Base-by-base conservation (phyloP, 352 stramenopile species). In the Phytophthora europaea region DNA sequence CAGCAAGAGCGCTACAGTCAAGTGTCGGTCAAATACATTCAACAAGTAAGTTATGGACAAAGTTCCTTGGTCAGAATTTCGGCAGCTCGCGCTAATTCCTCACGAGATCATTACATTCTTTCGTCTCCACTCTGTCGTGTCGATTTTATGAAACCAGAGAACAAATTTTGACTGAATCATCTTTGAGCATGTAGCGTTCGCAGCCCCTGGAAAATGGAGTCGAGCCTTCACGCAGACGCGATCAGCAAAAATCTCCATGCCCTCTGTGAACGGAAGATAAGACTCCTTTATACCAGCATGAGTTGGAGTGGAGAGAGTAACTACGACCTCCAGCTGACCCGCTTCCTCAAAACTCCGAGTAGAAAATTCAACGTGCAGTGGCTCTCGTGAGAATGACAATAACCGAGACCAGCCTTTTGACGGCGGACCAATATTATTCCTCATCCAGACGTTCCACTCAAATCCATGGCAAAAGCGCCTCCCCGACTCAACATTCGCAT, bases 381-480 rank as follows among this genome's bases (percentile, higher is more conserved):
- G 1, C 53, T 60, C 53, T 18, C 26, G 28, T 5, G 53, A 8
- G 31, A 45, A 47, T 10, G 53, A 33, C 2, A 50, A 20, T 43
- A 23, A 28, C 6, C 22, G 50, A 15, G 23, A 6, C 31, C 33
- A 18, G 2, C 54, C 40, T 53, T 31, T 31, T 45, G 34, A 20
- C 2, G 31, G 51, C 10, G 12, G 1, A 34, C 54, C 6, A 18
- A 38, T 38, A 10, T 26, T 43, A 3, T 22, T 34, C 34, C 67
- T 65, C 3, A 65, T 23, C 84, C 82, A 92, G 20, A 64, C 51
- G 3, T 62, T 26, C 8, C 40, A 52, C 23, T 80, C 45, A 22
- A 85, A 89, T 10, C 76, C 74, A 13, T 71, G 45, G 50, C 85
- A 91, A 26, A 85, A 61, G 0, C 13, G 26, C 10, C 67, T 60